Percentiles rank a stretch among this genome's conserved stretches.
These are phyloP conservation scores for Wickerhamomyces alni DNA, from an alignment of 805 yeast genomes.

Conservation along the genomic window DNA sequence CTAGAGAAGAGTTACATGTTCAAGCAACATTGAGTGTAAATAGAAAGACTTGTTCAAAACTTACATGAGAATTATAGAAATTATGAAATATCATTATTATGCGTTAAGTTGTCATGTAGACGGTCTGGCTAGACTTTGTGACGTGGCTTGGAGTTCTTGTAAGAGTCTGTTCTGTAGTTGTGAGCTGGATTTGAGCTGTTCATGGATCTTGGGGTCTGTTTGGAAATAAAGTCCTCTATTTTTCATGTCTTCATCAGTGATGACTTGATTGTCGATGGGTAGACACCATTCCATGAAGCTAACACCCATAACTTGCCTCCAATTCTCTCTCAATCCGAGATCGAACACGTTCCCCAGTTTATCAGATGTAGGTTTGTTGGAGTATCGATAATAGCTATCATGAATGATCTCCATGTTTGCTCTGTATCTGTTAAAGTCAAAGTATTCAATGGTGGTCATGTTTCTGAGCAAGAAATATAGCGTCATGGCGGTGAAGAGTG, in stretches of 20 bases:
- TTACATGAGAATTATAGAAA: too few species aligned
- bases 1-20: conserved; percentile 57
- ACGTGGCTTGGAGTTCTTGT: conserved; percentile 1
- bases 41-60: too few species aligned
- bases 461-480: conserved; percentile 56
- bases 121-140: neutral
- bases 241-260: conserved; percentile 24
- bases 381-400: conserved; percentile 30
- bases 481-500: conserved; percentile 51
- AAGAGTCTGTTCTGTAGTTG: conserved; percentile 35
- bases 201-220: conserved; percentile 37
- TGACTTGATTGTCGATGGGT: conserved; percentile 38
- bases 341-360: conserved; percentile 67
- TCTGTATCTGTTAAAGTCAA: conserved; percentile 45
- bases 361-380: conserved; percentile 36
- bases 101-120: too few species aligned
- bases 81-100: too few species aligned
- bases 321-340: conserved; percentile 58
- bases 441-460: conserved; percentile 77
- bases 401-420: conserved; percentile 32
- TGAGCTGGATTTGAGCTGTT: conserved; percentile 34
- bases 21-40: too few species aligned
- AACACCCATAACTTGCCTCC: conserved; percentile 70
- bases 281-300: conserved; percentile 62
- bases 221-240: conserved; percentile 48